Percentiles rank a stretch among this genome's conserved stretches.
Evolutionary conservation across 352 stramenopile genomes (phyloP).

Genomic region (Globisporangium radiosum): DNA sequence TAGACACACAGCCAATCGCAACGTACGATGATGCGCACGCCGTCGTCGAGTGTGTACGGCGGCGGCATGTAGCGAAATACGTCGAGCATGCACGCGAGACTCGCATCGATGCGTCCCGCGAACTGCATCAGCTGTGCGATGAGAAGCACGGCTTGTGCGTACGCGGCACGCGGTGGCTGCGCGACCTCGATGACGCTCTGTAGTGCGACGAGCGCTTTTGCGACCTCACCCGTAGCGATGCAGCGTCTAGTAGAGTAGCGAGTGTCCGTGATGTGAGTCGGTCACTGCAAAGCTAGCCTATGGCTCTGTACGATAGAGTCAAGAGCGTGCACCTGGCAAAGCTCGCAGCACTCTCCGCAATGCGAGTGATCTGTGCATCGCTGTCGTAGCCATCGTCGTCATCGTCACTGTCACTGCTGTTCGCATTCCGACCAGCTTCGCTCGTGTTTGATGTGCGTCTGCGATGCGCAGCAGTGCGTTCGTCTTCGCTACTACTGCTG

Average conservation of each 20-base stretch:
- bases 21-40: slow-evolving; percentile 40
- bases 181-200: slow-evolving; percentile 36
- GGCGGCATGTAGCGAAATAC: slow-evolving; percentile 39
- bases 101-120: slow-evolving; percentile 20
- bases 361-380: slow-evolving; percentile 9
- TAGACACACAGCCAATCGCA: background rate
- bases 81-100: slow-evolving; percentile 30
- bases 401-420: background rate
- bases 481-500: background rate
- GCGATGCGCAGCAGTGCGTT: background rate
- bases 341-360: slow-evolving; percentile 17
- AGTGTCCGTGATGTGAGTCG: too few species aligned
- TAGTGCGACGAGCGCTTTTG: slow-evolving; percentile 34
- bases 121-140: slow-evolving; percentile 33
- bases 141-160: slow-evolving; percentile 28
- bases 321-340: slow-evolving; percentile 15
- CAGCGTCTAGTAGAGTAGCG: slow-evolving; percentile 23
- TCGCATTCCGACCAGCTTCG: too few species aligned
- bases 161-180: slow-evolving; percentile 18
- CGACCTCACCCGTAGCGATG: slow-evolving; percentile 29
- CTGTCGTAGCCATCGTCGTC: slow-evolving; percentile 8
- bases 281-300: too few species aligned
- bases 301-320: too few species aligned
- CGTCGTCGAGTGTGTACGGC: slow-evolving; percentile 34
- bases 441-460: too few species aligned